These are phyloP conservation scores for Colletotrichum gigasporum DNA, from an alignment of 2,329 filamentous ascomycete species.

Conservation along the genomic window DNA sequence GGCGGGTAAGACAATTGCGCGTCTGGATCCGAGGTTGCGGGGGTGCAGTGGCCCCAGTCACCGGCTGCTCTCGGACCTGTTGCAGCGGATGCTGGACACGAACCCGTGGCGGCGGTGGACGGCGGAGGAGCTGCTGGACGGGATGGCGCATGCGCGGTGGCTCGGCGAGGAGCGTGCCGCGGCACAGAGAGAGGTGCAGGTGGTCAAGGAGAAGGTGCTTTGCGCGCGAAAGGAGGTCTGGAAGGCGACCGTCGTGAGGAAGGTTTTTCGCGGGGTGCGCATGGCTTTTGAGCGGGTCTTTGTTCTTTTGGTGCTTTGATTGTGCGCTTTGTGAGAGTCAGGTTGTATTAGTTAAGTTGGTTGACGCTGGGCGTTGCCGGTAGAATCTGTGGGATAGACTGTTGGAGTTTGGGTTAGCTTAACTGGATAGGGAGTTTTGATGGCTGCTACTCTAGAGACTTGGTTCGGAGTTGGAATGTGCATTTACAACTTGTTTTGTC, in stretches of 20 bases:
- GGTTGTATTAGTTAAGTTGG: too few species aligned
- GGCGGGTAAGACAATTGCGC: neutral
- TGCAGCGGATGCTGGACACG: neutral
- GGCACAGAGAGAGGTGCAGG: neutral
- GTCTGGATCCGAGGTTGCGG: neutral
- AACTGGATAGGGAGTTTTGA: too few species aligned
- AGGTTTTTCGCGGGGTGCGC: neutral
- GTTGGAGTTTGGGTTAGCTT: too few species aligned
- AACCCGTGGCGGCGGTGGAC: neutral
- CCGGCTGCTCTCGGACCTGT: neutral
- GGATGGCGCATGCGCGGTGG: neutral
- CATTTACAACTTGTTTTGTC: too few species aligned
- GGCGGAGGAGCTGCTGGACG: neutral
- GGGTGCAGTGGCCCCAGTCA: neutral
- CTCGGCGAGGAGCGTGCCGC: neutral
- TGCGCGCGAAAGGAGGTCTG: neutral
- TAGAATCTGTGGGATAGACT: too few species aligned
- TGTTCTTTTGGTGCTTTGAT: neutral
- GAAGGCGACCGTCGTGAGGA: neutral
- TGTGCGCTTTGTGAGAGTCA: neutral
- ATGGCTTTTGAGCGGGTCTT: neutral
- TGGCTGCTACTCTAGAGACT: too few species aligned
- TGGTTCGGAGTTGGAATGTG: too few species aligned
- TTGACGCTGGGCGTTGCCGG: too few species aligned
- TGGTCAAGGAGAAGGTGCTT: neutral